Percentiles rank a stretch among this genome's conserved stretches.
phyloP scores from a whole-genome alignment of 2,329 filamentous ascomycete genomes.

The Botrytis medusae region DNA sequence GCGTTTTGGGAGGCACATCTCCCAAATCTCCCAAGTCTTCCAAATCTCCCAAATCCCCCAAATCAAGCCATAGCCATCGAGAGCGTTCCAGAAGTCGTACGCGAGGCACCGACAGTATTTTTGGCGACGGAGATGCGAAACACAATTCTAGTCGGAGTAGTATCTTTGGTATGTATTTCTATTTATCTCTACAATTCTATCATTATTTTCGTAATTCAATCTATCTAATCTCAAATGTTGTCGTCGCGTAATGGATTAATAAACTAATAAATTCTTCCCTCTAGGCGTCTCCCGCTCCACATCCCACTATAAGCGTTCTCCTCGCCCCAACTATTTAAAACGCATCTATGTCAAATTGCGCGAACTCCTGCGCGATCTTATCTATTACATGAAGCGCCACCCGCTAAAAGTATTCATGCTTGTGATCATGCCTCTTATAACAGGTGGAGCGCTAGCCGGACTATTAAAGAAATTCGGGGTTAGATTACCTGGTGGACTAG shows the following conservation, averaged over 20 bases:
- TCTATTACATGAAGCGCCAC: constrained; percentile 78
- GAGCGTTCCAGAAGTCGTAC: constrained; percentile 37
- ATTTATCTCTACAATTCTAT: neutral
- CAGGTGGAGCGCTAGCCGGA: constrained; percentile 76
- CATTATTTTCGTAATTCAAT: neutral
- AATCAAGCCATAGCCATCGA: constrained; percentile 22
- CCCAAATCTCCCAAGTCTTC: constrained; percentile 8
- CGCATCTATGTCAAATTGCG: constrained; percentile 74
- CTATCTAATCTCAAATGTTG: neutral
- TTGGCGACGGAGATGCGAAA: constrained; percentile 43
- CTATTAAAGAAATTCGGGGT: constrained; percentile 79
- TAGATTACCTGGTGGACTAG: constrained; percentile 64
- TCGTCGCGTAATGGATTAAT: neutral
- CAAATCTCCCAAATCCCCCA: constrained; percentile 3
- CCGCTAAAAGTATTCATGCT: constrained; percentile 85
- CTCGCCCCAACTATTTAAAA: constrained; percentile 75
- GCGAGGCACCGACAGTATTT: constrained; percentile 41
- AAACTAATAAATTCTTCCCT: constrained; percentile 6
- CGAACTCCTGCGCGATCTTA: constrained; percentile 75
- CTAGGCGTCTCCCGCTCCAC: constrained; percentile 25
- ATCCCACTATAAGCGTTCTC: constrained; percentile 76
- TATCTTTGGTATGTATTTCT: constrained; percentile 38
- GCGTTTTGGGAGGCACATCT: neutral
- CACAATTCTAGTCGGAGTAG: constrained; percentile 47
- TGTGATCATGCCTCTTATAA: constrained; percentile 83